Percentiles rank a stretch among this genome's conserved stretches.
Conservation (phyloP, 148 eudicot genomes). For the Limonium bicolor region DNA sequence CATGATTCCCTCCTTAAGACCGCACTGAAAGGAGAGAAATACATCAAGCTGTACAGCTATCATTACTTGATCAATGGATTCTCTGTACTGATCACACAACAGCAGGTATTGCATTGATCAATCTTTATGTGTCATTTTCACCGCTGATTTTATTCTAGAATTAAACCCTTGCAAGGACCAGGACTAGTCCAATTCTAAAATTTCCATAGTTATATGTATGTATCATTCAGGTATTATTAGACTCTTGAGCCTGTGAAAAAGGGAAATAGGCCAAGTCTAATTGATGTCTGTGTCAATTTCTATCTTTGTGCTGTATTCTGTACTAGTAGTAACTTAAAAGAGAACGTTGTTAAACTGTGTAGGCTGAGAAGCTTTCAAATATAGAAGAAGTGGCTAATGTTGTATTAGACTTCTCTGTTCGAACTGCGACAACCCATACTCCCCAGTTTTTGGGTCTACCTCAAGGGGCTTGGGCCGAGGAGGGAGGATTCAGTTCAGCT, state of each 20-base stretch:
- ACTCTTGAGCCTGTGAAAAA: no score
- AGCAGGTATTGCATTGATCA: slow-evolving; percentile 89
- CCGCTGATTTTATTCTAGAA: no score
- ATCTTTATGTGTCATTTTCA: no score
- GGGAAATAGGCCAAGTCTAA: no score
- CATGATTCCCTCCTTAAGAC: slow-evolving; percentile 78
- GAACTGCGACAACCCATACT: slow-evolving; percentile 85
- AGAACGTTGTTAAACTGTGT: no score
- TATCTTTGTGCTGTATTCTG: neutral
- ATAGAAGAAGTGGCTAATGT: slow-evolving; percentile 86
- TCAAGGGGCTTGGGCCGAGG: slow-evolving; percentile 84
- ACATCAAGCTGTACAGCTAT: slow-evolving; percentile 85
- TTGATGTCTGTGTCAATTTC: no score
- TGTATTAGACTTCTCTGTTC: slow-evolving; percentile 72
- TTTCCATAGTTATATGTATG: no score
- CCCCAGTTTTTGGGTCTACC: slow-evolving; percentile 94
- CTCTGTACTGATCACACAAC: slow-evolving; percentile 75
- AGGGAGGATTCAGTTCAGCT: slow-evolving; percentile 76
- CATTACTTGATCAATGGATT: slow-evolving; percentile 96
- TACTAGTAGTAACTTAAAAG: no score
- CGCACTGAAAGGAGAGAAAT: slow-evolving; percentile 64
- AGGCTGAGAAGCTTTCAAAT: slow-evolving; percentile 70
- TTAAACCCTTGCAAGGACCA: no score
- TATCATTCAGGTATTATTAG: no score
- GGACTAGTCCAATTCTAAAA: no score